phyloP scores from a whole-genome alignment of 768 basidiomycete genomes.

The Suillus americanus region DNA sequence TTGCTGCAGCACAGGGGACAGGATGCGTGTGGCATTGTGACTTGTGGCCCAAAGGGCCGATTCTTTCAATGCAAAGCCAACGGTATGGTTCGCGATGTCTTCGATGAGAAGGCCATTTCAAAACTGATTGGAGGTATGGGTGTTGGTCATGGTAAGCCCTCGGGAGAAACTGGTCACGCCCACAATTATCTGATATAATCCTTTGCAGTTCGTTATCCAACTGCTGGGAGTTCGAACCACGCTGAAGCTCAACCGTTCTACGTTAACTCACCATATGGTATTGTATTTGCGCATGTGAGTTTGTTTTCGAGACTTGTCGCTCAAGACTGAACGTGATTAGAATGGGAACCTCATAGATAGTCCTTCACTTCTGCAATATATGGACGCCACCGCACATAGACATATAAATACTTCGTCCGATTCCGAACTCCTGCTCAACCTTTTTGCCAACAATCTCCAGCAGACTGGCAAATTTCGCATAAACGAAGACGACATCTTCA shows the following conservation, averaged over 20 bases:
- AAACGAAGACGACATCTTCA: conserved; percentile 99
- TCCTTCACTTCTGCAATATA: conserved; percentile 77
- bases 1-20: conserved; percentile 96
- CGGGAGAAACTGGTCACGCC: conserved; percentile 18
- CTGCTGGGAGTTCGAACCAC: conserved; percentile 94
- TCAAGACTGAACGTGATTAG: conserved; percentile 40
- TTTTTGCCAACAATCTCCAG: conserved; percentile 96
- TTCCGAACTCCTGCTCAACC: conserved; percentile 95
- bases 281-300: conserved; percentile 94
- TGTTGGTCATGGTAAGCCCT: conserved; percentile 80
- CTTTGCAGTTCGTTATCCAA: conserved; percentile 87
- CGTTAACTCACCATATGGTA: conserved; percentile 99
- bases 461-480: conserved; percentile 99
- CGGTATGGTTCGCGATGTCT: conserved; percentile 98
- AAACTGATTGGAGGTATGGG: conserved; percentile 93
- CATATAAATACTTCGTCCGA: conserved; percentile 99
- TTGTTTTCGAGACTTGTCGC: neutral
- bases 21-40: conserved; percentile 97
- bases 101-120: conserved; percentile 76
- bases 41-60: conserved; percentile 91
- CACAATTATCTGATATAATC: conserved; percentile 10
- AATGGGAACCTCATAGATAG: conserved; percentile 99
- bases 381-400: conserved; percentile 95
- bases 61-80: conserved; percentile 99
- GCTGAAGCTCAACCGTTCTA: conserved; percentile 99